Conservation (phyloP, 768 basidiomycete genomes). For the Tylopilus cervinicoccineus region DNA sequence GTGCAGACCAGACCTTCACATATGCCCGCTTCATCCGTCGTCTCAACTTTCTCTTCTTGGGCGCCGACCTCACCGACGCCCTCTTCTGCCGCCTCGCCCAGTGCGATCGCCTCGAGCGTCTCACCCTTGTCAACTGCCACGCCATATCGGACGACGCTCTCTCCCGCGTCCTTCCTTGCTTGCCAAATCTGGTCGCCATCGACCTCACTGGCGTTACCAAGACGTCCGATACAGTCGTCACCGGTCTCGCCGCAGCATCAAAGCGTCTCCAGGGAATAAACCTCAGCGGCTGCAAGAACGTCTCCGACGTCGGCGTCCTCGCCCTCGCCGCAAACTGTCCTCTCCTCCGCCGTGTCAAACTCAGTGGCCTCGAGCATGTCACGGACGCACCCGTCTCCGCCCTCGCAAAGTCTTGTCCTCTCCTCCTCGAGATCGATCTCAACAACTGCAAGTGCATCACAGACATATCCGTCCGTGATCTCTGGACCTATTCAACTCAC, state of each 20-base stretch:
- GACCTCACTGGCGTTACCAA: slow-evolving; percentile 74
- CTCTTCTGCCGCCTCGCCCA: slow-evolving; percentile 65
- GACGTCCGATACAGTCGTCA: slow-evolving; percentile 68
- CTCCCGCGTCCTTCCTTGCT: slow-evolving; percentile 57
- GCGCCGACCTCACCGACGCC: slow-evolving; percentile 65
- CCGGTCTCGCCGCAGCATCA: slow-evolving; percentile 65
- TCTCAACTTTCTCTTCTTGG: slow-evolving; percentile 80
- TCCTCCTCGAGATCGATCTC: slow-evolving; percentile 93
- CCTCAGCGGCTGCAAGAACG: slow-evolving; percentile 72
- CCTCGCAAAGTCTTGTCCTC: slow-evolving; percentile 73
- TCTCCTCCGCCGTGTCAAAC: slow-evolving; percentile 83
- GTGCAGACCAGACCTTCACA: slow-evolving; percentile 70
- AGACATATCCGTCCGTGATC: slow-evolving; percentile 71
- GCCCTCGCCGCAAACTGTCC: slow-evolving; percentile 74
- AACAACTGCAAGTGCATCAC: slow-evolving; percentile 77
- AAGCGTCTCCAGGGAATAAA: slow-evolving; percentile 89
- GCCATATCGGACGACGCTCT: slow-evolving; percentile 63
- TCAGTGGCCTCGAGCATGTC: slow-evolving; percentile 69
- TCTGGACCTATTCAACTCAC: slow-evolving; percentile 75
- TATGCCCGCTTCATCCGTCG: slow-evolving; percentile 88
- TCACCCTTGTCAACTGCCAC: slow-evolving; percentile 81
- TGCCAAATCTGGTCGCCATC: slow-evolving; percentile 78
- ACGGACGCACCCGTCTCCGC: slow-evolving; percentile 75
- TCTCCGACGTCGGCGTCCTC: slow-evolving; percentile 74
- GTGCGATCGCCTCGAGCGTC: slow-evolving; percentile 81